Base-by-base conservation (phyloP, 495 filamentous ascomycete species). In the Hapsidospora chrysogenum region DNA sequence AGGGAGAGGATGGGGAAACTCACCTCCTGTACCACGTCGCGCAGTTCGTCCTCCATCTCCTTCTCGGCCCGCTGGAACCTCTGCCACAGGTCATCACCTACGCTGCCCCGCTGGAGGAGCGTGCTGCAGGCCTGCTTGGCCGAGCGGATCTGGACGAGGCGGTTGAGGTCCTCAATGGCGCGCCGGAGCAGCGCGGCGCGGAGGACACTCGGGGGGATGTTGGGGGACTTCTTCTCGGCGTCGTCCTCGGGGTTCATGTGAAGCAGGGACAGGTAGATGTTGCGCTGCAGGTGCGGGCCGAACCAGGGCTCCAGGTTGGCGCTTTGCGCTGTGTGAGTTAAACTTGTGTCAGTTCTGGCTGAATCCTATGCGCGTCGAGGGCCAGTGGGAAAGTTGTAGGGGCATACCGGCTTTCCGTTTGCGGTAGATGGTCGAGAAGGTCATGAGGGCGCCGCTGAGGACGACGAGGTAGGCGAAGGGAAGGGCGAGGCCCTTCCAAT, bases 21-120 rank as follows among this genome's bases (percentile, higher is more conserved):
- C 53, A 92, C 85, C 78, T 97, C 89, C 45, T 76, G 69, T 22
- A 95, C 84, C 28, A 95, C 85, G 60, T 97, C 89, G 41, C 79
- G 66, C 22, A 97, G 63, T 57, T 97, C 89, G 40, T 85, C 87
- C 57, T 97, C 85, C 62, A 93, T 92, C 63, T 96, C 89, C 64
- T 87, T 87, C 68, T 97, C 89, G 17, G 87, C 89, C 27, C 80
- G 63, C 46, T 71, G 50, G 52, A 95, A 92, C 26, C 89, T 66
- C 61, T 95, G 89, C 80, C 85, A 95, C 28, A 96, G 54, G 54
- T 97, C 89, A 57, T 97, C 92, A 6, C 92, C 87, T 1, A 97
- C 85, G 53, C 80, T 87, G 1, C 92, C 92, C 29, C 81, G 65
- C 57, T 92, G 83, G 33, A 96, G 55, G 28, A 97, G 61, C 34